Base-by-base conservation (phyloP, 1,139 yeast species). In the Diutina scorzettiae region DNA sequence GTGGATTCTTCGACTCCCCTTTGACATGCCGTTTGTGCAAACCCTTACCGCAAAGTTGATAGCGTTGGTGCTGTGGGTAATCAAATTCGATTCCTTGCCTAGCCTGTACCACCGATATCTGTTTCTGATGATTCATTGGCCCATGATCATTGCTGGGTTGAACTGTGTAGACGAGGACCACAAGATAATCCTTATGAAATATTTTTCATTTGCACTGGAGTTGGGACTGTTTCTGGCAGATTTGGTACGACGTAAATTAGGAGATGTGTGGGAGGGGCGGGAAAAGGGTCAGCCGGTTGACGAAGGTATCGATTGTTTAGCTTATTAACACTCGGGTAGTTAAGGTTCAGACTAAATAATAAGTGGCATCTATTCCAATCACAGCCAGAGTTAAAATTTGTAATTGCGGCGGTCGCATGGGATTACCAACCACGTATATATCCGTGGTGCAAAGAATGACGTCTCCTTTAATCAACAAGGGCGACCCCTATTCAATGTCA, bases 121-220 rank as follows among this genome's bases (percentile, higher is more conserved):
- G 12, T 52, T 64, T 34, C 59, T 72, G 62, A 63, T 73, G 69
- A 53, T 81, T 21, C 85, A 80, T 51, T 74, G 82, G 71, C 80
- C 86, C 7, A 71, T 78, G 57, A 62, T 73, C 43, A 64, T 76
- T 2, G 76, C 81, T 0, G 89, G 86, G 0, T 51, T 71, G 46
- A 73, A 75, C 48, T 72, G 79, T 43, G 56, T 64, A 19, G 58
- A 62, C 14, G 63, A 63, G 19, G 60, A 60, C 2, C 73, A 78
- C 36, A 64, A 73, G 49, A 48, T 52, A 14, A 50, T 69, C 17
- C 69, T 76, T 1, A 62, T 67, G 46, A 64, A 57, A 44, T 75
- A 65, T 48, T 71, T 77, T n/a, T 9, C 37, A 11, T 32, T 19
- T 12, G 11, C 37, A 6, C 37, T 19, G 37, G 25, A 11, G 25